These are phyloP conservation scores for Neckera pumila DNA, from an alignment of 225 moss, liverwort and hornwort genomes.

Conservation along the genomic window DNA sequence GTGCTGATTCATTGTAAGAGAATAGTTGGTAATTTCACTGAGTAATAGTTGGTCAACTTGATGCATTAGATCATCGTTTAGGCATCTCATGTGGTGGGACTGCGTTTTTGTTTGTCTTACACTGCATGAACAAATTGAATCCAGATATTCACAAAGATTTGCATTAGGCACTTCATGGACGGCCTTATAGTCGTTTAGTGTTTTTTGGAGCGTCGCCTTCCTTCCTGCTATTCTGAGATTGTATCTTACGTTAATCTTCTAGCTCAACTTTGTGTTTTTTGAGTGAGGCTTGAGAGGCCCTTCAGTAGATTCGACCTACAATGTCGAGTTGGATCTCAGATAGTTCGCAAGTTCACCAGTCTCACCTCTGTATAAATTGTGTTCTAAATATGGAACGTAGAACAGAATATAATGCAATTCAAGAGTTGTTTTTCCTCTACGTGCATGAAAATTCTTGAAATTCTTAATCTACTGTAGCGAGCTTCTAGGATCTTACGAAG, in stretches of 20 bases:
- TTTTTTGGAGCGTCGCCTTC: background rate
- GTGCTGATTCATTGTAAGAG: constrained; percentile 3
- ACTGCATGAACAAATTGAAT: background rate
- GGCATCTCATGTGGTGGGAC: background rate
- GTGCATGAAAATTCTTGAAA: background rate
- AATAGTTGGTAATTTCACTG: background rate
- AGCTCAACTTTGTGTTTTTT: background rate
- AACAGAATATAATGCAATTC: background rate
- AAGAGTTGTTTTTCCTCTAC: background rate
- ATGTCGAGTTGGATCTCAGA: background rate
- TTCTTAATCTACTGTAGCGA: background rate
- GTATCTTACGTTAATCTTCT: too few species aligned
- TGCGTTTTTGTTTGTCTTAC: background rate
- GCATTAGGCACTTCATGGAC: background rate
- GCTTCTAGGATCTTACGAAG: background rate
- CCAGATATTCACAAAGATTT: background rate
- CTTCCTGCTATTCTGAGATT: background rate
- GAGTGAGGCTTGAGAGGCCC: background rate
- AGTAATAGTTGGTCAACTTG: background rate
- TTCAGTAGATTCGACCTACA: background rate
- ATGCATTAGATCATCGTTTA: background rate
- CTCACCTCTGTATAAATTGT: background rate
- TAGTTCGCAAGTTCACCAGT: background rate
- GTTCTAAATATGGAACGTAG: background rate
- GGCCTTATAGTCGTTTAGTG: background rate